phyloP scores from a whole-genome alignment of 2,329 filamentous ascomycete genomes.

The Ophiocordyceps unilateralis region DNA sequence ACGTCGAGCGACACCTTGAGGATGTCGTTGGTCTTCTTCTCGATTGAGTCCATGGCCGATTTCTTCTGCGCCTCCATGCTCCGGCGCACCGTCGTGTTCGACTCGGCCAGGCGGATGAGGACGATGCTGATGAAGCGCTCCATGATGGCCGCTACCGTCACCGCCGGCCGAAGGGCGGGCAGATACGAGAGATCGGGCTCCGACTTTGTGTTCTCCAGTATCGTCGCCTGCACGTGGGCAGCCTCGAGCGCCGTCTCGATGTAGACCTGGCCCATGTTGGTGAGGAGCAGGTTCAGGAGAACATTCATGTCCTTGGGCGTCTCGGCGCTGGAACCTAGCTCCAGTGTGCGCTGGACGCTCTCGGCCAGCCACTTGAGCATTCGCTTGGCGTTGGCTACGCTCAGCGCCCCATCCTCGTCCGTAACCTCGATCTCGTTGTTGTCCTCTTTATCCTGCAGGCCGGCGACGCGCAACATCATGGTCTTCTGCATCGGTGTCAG shows the following conservation, averaged over 20 bases:
- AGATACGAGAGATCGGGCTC: constrained; percentile 84
- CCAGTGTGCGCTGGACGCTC: constrained; percentile 76
- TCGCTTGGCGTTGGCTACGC: constrained; percentile 75
- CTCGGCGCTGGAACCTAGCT: constrained; percentile 73
- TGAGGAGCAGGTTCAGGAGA: constrained; percentile 66
- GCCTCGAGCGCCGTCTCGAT: constrained; percentile 52
- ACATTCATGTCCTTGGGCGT: constrained; percentile 88
- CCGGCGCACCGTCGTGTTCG: constrained; percentile 76
- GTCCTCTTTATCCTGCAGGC: constrained; percentile 57
- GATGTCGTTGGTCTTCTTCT: constrained; percentile 59
- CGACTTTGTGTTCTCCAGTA: constrained; percentile 61
- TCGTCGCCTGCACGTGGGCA: constrained; percentile 52
- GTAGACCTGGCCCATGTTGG: constrained; percentile 74
- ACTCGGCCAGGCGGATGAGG: constrained; percentile 72
- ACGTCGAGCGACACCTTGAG: constrained; percentile 44
- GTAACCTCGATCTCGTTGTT: constrained; percentile 80
- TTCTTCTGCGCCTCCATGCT: constrained; percentile 77
- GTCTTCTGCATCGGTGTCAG: constrained; percentile 74
- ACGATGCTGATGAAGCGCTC: constrained; percentile 82
- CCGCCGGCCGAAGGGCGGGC: constrained; percentile 58
- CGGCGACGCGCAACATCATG: constrained; percentile 80
- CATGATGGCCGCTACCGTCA: constrained; percentile 85
- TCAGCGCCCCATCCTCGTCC: constrained; percentile 75
- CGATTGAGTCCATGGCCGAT: constrained; percentile 56
- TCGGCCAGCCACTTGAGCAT: constrained; percentile 98